Percentiles rank a stretch among this genome's conserved stretches.
Evolutionary conservation across 495 filamentous ascomycete species (phyloP).

Genomic region (Lasiosphaeris hirsuta): DNA sequence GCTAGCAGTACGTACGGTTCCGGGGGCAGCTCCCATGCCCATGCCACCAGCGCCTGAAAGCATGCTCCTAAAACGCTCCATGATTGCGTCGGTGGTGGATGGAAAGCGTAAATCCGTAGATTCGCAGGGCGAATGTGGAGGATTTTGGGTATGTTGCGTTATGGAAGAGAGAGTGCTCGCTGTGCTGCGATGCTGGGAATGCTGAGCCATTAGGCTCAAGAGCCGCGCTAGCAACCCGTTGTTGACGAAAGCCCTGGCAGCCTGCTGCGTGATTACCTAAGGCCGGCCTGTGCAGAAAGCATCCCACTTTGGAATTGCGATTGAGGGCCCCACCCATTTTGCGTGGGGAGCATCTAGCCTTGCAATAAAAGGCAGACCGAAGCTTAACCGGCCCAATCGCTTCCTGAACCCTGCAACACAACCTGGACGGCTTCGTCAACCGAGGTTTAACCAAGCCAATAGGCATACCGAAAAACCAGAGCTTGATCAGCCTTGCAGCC

Average conservation of each 20-base stretch:
- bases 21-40: conserved; percentile 68
- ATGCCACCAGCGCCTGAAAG: conserved; percentile 75
- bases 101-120: not conserved
- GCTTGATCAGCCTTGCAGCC: no score
- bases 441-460: no score
- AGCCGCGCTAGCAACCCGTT: conserved; percentile 11
- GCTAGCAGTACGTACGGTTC: conserved; percentile 62
- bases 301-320: not conserved
- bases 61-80: conserved; percentile 87
- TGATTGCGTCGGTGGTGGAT: conserved; percentile 31
- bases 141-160: conserved; percentile 6
- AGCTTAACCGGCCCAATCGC: no score
- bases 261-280: conserved; percentile 32
- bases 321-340: not conserved
- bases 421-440: no score
- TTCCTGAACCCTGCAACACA: no score
- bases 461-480: no score
- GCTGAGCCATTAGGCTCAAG: conserved; percentile 8
- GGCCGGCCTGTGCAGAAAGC: not conserved
- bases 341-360: not conserved
- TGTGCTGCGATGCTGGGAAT: conserved; percentile 9
- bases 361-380: not conserved
- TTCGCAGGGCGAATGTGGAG: not conserved
- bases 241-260: conserved; percentile 41
- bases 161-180: not conserved